Evolutionary conservation across 2,329 filamentous ascomycete species (phyloP), one percentile per base, ranked within the genome.

Genomic region (Aspergillus pseudoviridinutans): DNA sequence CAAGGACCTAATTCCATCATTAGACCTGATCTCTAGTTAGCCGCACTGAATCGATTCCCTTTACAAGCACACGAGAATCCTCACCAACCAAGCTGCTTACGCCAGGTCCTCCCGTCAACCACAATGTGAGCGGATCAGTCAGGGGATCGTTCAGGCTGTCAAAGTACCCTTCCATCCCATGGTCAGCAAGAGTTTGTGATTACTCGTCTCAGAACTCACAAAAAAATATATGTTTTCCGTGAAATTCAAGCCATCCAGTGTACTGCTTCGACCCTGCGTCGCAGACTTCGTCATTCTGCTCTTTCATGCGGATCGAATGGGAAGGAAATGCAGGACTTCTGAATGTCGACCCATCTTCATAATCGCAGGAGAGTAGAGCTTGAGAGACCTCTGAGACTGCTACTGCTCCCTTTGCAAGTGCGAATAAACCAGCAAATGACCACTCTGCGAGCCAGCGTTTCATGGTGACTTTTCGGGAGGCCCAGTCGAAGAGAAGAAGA

Each of bases 191-290:
- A 10, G 4, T 29, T 6, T 5, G 8, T 29, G 1, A 6, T 4
- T 25, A 27, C 8, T 12, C 24, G 24, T n/a, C 47, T 27, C 14
- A 17, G 25, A 27, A 35, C 49, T 35, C 14, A 56, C 55, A 57
- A 32, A 57, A 57, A 17, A 57, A 57, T 24, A 57, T 28, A 24
- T 57, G 55, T 27, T 53, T 57, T 49, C 50, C 50, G 24, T 58
- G 55, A 0, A 59, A 57, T 28, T 67, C 65, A 24, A 67, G 27
- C 65, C 65, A 67, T 8, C 65, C 65, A 1, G 65, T 67, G 55
- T 64, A 67, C 49, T 67, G 65, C 52, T 55, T 61, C 10, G 65
- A 66, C 7, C 64, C 64, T 8, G 65, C 65, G 25, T 64, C 52
- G 42, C 65, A 67, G 12, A 67, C 27, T n/a, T 56, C 54, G 32